Base-by-base conservation (phyloP, 225 moss, liverwort and hornwort genomes). In the Lunularia cruciata region DNA sequence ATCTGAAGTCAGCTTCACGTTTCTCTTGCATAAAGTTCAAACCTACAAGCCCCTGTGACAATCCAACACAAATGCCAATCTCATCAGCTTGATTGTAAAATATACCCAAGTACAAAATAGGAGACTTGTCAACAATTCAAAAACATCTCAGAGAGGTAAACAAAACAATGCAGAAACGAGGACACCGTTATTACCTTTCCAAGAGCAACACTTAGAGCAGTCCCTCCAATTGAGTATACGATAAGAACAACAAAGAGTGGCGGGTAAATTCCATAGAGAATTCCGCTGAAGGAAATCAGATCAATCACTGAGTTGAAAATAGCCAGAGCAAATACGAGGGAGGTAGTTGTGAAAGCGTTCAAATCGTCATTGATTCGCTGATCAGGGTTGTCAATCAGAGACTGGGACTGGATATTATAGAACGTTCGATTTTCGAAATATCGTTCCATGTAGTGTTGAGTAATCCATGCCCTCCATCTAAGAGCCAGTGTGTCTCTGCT, bases 21-120 rank as follows among this genome's bases (percentile, higher is more conserved):
- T 85, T 85, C 54, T 85, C 85, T 72, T 85, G 85, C 85, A 85
- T 79, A 15, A 85, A 85, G 52, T 82, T 85, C 43, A 85, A 73
- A 35, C 79, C 79, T 25, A 85, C 85, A 13, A 85, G 81, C 55
- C 82, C 82, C 85, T 84, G 75, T n/a, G n/a, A n/a, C n/a, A n/a
- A n/a, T n/a, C n/a, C n/a, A n/a, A n/a, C n/a, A n/a, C n/a, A n/a
- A n/a, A n/a, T n/a, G n/a, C n/a, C n/a, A n/a, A n/a, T n/a, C n/a
- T n/a, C n/a, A n/a, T n/a, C n/a, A n/a, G n/a, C n/a, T n/a, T n/a
- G n/a, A n/a, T n/a, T n/a, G n/a, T n/a, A n/a, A n/a, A n/a, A n/a
- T n/a, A n/a, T n/a, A n/a, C n/a, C n/a, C n/a, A n/a, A n/a, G n/a
- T n/a, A n/a, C n/a, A n/a, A n/a, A n/a, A n/a, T n/a, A n/a, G n/a